Conservation (phyloP, 2,329 filamentous ascomycete species). For the Aspergillus neotritici region DNA sequence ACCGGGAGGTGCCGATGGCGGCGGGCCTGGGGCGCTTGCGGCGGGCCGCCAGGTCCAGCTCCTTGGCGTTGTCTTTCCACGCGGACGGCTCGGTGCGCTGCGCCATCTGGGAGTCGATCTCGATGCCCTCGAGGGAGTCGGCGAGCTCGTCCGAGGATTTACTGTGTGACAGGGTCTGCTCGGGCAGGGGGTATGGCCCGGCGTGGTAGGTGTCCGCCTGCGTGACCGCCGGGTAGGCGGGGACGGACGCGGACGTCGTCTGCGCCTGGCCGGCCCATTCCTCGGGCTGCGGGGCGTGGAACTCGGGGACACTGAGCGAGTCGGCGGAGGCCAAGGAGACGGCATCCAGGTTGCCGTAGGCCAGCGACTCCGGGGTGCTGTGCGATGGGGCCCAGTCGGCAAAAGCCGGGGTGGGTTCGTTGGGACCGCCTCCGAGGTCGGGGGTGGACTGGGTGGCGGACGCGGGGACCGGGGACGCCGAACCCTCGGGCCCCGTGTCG, state of each 20-base stretch:
- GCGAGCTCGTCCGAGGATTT: slow-evolving; percentile 33
- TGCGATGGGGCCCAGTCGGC: slow-evolving; percentile 26
- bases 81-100: slow-evolving; percentile 21
- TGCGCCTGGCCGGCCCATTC: slow-evolving; percentile 24
- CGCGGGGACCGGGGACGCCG: slow-evolving; percentile 26
- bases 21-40: slow-evolving; percentile 44
- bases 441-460: slow-evolving; percentile 15
- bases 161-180: slow-evolving; percentile 24
- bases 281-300: slow-evolving; percentile 14
- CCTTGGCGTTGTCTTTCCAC: slow-evolving; percentile 36
- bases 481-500: slow-evolving; percentile 23
- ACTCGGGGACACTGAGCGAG: slow-evolving; percentile 15
- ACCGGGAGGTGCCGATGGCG: slow-evolving; percentile 40
- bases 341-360: slow-evolving; percentile 19
- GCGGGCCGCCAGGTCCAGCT: slow-evolving; percentile 43
- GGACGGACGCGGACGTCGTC: slow-evolving; percentile 15
- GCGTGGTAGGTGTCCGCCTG: slow-evolving; percentile 26
- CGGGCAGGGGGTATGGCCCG: slow-evolving; percentile 30
- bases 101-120: slow-evolving; percentile 28
- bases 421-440: slow-evolving; percentile 6
- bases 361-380: slow-evolving; percentile 19
- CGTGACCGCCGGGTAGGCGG: slow-evolving; percentile 16
- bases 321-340: slow-evolving; percentile 19
- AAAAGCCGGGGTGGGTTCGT: slow-evolving; percentile 18
- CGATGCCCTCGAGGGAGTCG: slow-evolving; percentile 31